phyloP scores from a whole-genome alignment of 495 filamentous ascomycete species.

The Cenococcum geophilum region DNA sequence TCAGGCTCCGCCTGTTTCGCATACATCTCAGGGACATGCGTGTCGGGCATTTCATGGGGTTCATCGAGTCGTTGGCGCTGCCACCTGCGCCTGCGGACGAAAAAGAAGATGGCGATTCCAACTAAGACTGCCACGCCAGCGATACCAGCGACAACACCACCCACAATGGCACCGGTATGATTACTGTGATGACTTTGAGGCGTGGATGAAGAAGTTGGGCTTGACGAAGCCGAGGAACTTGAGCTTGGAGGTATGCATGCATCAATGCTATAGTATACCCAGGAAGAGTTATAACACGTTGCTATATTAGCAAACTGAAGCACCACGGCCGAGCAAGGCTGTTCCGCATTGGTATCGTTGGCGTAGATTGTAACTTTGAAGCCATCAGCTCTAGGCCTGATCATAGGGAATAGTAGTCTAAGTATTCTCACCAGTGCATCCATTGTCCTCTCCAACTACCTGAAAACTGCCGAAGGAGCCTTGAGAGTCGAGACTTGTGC shows the following conservation, averaged over 20 bases:
- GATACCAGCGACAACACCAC: constrained; percentile 16
- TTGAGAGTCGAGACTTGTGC: constrained; percentile 5
- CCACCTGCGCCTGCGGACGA: not conserved
- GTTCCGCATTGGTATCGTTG: not conserved
- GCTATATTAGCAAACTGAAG: constrained; percentile 11
- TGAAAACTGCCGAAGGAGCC: constrained; percentile 6
- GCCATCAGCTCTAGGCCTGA: not conserved
- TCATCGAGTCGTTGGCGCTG: not conserved
- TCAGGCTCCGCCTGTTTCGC: not conserved
- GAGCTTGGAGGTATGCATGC: constrained; percentile 9
- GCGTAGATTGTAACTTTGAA: constrained; percentile 25
- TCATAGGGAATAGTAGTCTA: not conserved
- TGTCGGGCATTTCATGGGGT: not conserved
- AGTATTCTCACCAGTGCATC: constrained; percentile 14
- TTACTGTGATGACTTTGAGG: constrained; percentile 1
- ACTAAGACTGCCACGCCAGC: constrained; percentile 1
- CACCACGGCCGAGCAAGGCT: constrained; percentile 8
- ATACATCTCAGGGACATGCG: not conserved
- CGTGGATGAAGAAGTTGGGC: constrained; percentile 8
- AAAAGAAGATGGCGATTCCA: not conserved
- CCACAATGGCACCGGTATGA: constrained; percentile 15
- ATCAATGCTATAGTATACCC: constrained; percentile 28
- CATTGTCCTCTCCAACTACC: constrained; percentile 11
- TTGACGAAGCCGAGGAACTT: constrained; percentile 2
- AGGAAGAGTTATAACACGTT: constrained; percentile 24